Conservation (phyloP, 345 rosid genomes). For the Hibiscus tridactylites region DNA sequence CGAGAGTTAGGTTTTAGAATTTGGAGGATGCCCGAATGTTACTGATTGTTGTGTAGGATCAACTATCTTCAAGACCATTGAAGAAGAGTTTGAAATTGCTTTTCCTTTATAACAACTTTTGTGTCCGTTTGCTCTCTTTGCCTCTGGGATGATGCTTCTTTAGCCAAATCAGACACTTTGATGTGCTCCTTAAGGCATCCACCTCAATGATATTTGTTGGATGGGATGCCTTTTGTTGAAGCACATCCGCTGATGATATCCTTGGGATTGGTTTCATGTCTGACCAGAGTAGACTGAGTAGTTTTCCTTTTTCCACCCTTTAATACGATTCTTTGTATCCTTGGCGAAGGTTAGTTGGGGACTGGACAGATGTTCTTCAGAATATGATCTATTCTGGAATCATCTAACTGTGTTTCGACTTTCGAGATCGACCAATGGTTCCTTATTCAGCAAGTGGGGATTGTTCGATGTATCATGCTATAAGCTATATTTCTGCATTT, state of each 20-base stretch:
- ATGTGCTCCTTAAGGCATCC: slow-evolving; percentile 37
- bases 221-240: slow-evolving; percentile 28
- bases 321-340: background rate
- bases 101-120: background rate
- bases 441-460: background rate
- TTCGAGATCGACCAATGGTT: background rate
- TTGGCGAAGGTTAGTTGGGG: background rate
- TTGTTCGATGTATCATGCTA: background rate
- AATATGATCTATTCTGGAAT: background rate
- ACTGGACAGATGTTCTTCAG: background rate
- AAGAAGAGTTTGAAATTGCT: background rate
- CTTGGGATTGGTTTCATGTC: slow-evolving; percentile 26
- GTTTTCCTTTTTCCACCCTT: background rate
- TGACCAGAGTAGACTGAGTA: slow-evolving; percentile 28
- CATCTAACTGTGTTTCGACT: background rate
- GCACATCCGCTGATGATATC: slow-evolving; percentile 34
- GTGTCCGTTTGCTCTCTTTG: background rate
- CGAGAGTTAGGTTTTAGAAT: slow-evolving; percentile 36
- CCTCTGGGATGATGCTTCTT: slow-evolving; percentile 40
- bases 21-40: slow-evolving; percentile 21
- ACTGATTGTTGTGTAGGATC: slow-evolving; percentile 72
- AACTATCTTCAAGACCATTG: slow-evolving; percentile 57
- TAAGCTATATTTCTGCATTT: background rate
- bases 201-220: slow-evolving; percentile 11
- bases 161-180: slow-evolving; percentile 45